Evolutionary conservation across 306 rosid species (phyloP), one percentile per base, ranked within the genome.

Genomic region (Hippophae rhamnoides): DNA sequence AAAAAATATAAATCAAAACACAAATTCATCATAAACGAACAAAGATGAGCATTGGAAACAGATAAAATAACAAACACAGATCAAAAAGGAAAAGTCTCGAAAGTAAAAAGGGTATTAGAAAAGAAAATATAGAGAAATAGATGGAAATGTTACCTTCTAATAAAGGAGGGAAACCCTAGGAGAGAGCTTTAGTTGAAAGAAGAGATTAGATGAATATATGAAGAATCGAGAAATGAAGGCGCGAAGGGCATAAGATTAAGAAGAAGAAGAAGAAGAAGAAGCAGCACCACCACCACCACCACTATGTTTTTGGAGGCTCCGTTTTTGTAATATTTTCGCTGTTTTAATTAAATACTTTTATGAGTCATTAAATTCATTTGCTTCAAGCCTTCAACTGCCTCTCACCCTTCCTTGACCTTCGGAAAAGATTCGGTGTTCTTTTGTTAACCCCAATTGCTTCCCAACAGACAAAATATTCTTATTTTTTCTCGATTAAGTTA

Each of bases 361-460:
- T 2, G 2, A 31, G 38, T 31, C 0, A 31, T 31, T 2, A 31
- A 2, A 31, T 31, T 31, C 38, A 31, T 31, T 31, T 31, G 23
- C 38, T 31, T 31, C 38, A 18, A 18, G 38, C 38, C 4, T 18
- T 18, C 23, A 18, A 18, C 38, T 4, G 5, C 38, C 38, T 2
- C 4, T 31, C 14, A 70, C 56, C 58, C 56, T 60, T 72, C 67
- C 53, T 47, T 41, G 60, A 41, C 41, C 51, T 68, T 52, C 43
- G 56, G 47, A 13, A 57, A 41, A 18, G 41, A 31, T 31, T 31
- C 5, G 38, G 38, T 31, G 5, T 31, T 31, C 23, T 31, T 31
- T 31, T 31, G 38, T 31, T 31, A 2, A 4, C 38, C 38, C 5
- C 38, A 2, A 2, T 31, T 31, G 38, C 38, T 31, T 31, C 5